Conservation (phyloP, 805 yeast genomes). For the Grigorovia transvaalensis region DNA sequence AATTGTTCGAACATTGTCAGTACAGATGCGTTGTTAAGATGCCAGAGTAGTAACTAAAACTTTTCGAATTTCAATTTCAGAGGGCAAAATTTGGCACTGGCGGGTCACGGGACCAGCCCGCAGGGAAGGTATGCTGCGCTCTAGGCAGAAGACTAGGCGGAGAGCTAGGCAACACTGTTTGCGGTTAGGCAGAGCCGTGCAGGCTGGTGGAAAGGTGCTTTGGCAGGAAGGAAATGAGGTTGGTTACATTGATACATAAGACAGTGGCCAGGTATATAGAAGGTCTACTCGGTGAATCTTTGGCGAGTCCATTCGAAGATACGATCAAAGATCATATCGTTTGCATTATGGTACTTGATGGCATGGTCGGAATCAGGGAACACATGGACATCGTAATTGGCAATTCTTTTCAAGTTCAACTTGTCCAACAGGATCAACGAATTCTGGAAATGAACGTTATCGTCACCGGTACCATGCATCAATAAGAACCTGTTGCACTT, state of each 20-base stretch:
- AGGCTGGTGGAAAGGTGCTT: too few species aligned
- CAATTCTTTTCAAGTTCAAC: slow-evolving; percentile 61
- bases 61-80: neutral
- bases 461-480: slow-evolving; percentile 97
- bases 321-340: slow-evolving; percentile 57
- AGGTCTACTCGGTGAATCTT: slow-evolving; percentile 42
- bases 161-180: too few species aligned
- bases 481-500: slow-evolving; percentile 58
- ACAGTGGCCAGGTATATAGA: slow-evolving; percentile 13
- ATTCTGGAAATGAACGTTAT: slow-evolving; percentile 93
- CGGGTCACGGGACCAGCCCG: neutral
- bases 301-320: slow-evolving; percentile 51
- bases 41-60: neutral
- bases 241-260: too few species aligned
- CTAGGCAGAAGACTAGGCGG: too few species aligned
- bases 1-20: slow-evolving; percentile 25
- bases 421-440: slow-evolving; percentile 67
- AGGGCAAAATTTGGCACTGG: neutral
- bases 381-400: slow-evolving; percentile 69
- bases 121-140: neutral
- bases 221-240: too few species aligned
- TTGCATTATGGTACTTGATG: slow-evolving; percentile 64
- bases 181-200: too few species aligned
- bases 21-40: neutral
- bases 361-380: slow-evolving; percentile 78